A percentile compares a stretch with the other conserved stretches of the same genome.
These are phyloP conservation scores for Sporothrix sp. DNA, from an alignment of 2,329 filamentous ascomycete genomes.

Conservation along the genomic window DNA sequence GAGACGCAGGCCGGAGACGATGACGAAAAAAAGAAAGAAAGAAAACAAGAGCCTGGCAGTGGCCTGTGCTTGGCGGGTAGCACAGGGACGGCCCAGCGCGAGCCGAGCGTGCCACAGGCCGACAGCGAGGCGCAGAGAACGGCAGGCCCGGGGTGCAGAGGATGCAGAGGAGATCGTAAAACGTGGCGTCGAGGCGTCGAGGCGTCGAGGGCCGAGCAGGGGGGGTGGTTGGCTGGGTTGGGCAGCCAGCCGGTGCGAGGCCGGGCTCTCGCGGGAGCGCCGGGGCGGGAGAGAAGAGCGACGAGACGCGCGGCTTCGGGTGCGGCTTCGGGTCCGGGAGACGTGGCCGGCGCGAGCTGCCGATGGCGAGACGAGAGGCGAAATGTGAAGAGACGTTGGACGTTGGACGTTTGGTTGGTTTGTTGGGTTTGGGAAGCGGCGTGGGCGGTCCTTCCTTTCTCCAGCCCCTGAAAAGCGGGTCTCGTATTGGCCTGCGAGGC, in stretches of 20 bases:
- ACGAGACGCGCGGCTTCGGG: neutral
- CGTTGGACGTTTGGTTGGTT: neutral
- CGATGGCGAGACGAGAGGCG: no score
- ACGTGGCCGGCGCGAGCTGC: neutral
- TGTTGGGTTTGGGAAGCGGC: neutral
- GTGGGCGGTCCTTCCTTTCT: neutral
- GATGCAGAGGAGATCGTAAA: neutral
- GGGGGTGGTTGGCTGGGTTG: no score
- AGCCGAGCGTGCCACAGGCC: no score
- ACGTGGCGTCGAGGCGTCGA: neutral
- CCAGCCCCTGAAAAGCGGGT: constrained; percentile 12
- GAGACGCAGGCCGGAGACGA: no score
- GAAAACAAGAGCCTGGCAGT: no score
- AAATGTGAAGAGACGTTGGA: neutral
- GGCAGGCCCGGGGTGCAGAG: neutral
- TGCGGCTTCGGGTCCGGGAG: neutral
- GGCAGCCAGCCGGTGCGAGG: no score
- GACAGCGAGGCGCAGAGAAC: no score
- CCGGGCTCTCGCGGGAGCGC: no score
- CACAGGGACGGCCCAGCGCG: no score
- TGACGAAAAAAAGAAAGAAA: no score
- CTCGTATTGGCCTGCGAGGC: constrained; percentile 6
- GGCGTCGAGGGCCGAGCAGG: neutral
- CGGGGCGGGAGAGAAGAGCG: neutral
- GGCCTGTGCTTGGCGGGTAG: no score